phyloP scores from a whole-genome alignment of 2,329 filamentous ascomycete genomes.

The Drechslera avenae region DNA sequence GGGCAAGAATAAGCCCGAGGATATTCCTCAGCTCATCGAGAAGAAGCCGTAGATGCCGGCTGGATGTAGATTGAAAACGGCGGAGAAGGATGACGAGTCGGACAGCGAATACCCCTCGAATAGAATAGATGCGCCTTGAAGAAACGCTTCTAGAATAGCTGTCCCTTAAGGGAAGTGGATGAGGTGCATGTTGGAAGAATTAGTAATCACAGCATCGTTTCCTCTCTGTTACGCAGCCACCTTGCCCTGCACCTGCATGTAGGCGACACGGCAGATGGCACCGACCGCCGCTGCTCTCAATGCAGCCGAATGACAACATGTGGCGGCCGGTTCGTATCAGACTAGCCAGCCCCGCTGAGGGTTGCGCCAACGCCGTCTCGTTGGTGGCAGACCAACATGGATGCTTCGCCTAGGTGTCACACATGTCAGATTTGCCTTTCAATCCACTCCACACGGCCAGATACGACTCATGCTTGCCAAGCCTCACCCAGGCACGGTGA shows the following conservation, averaged over 20 bases:
- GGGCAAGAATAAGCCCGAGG: constrained; percentile 75
- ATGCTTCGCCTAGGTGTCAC: neutral
- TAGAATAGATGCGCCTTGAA: constrained; percentile 8
- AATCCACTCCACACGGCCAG: constrained; percentile 2
- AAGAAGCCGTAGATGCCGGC: constrained; percentile 28
- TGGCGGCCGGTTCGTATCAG: neutral
- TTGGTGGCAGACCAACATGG: neutral
- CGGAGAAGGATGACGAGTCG: neutral
- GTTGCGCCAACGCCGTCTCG: too few species aligned
- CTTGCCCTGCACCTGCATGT: neutral
- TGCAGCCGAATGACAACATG: constrained; percentile 6
- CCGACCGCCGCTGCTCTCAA: constrained; percentile 7
- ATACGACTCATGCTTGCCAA: constrained; percentile 4
- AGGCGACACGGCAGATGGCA: constrained; percentile 4
- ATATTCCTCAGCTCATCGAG: constrained; percentile 72
- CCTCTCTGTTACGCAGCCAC: neutral
- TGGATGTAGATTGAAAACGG: neutral
- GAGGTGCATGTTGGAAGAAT: too few species aligned
- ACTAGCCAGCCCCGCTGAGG: neutral
- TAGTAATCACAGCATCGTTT: neutral
- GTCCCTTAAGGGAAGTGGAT: too few species aligned
- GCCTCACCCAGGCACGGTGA: constrained; percentile 6
- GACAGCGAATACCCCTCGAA: constrained; percentile 9
- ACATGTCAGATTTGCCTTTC: neutral
- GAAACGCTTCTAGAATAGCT: too few species aligned